Conservation (phyloP, 1,139 yeast genomes). For the Candida sp. region DNA sequence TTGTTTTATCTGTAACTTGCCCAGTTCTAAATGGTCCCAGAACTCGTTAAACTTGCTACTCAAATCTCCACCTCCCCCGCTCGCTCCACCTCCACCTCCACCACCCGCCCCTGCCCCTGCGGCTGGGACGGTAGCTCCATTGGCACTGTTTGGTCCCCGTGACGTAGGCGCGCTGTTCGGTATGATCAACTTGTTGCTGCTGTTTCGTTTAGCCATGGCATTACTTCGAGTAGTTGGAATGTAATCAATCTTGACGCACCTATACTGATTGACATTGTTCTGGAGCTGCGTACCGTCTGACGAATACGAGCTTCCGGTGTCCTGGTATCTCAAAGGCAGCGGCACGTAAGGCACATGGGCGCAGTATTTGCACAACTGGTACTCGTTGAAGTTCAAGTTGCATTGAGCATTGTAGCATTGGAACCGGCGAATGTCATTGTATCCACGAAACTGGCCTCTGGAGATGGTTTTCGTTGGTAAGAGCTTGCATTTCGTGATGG, state of each 20-base stretch:
- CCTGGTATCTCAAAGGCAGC: constrained; percentile 21
- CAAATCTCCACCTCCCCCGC: constrained; percentile 7
- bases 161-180: constrained; percentile 2
- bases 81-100: constrained; percentile 6
- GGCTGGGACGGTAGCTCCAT: too few relatives aligned
- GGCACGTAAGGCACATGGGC: constrained; percentile 24
- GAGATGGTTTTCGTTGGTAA: constrained; percentile 13
- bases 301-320: background rate
- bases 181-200: background rate
- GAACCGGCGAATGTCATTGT: constrained; percentile 15
- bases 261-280: background rate
- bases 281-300: background rate
- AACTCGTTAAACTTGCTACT: constrained; percentile 13
- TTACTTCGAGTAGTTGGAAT: constrained; percentile 8
- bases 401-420: constrained; percentile 13
- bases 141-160: background rate
- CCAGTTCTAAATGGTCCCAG: constrained; percentile 15
- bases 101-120: background rate
- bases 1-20: constrained; percentile 14
- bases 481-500: constrained; percentile 10
- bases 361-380: constrained; percentile 24
- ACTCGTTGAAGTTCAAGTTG: constrained; percentile 12
- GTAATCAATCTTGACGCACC: constrained; percentile 7
- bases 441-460: constrained; percentile 17
- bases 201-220: constrained; percentile 7